Evolutionary conservation across 2,329 filamentous ascomycete species (phyloP), one percentile per base, ranked within the genome.

Genomic region (Xylaria sp.): DNA sequence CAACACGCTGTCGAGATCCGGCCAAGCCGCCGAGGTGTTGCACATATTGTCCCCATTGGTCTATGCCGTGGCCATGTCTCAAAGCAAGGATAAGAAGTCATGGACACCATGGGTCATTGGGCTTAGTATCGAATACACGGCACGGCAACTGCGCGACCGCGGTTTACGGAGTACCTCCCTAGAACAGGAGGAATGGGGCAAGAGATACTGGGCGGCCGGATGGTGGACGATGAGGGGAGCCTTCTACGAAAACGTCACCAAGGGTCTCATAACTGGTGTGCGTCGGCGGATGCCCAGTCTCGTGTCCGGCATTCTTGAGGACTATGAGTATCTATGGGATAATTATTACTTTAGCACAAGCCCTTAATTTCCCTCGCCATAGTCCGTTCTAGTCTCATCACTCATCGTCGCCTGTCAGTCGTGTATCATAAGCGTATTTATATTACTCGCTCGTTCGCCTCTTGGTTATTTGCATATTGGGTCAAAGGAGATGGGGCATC

Each of bases 161-260:
- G 91, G 93, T 35, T 84, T 96, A 69, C 87, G 93, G 59, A 94
- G 96, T 37, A 97, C 95, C 27, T 89, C 92, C 9, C 85, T 99
- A 21, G 96, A 99, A 82, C 89, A 91, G 65, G 95, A 98, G 73
- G 95, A 98, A 83, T 89, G 97, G 85, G 90, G 86, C 78, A 94
- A 93, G 81, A 87, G 96, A 71, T 94, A 92, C 47, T 97, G 94
- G 93, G 90, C 90, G 1, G 91, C 98, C 85, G 92, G 90, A 23
- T 98, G 96, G 95, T 99, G 96, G 96, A 83, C 88, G 29, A 96
- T 99, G 93, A 89, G 95, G 69, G 95, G 96, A n/a, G 94, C 94
- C 1, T 97, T 97, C 75, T 99, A 99, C 81, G 93, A 98, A 81
- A 93, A 94, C 75, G 86, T 98, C 69, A 97, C 93, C 57, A 93